Evolutionary conservation across 2,329 filamentous ascomycete species (phyloP).

Genomic region (Didymella lethalis): DNA sequence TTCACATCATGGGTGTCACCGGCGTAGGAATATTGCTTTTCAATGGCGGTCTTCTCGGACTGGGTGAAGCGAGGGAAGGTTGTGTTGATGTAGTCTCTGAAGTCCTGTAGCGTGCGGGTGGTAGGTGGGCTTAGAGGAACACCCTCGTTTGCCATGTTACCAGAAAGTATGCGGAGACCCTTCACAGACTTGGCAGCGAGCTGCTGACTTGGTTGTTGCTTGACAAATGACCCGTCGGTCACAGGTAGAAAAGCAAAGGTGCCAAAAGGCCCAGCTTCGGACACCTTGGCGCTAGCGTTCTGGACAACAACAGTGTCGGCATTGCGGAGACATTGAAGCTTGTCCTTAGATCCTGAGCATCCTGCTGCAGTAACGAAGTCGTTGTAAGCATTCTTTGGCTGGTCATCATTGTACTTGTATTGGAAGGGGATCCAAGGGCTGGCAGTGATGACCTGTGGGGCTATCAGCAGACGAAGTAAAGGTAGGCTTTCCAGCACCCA

Average conservation of each 20-base stretch:
- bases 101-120: conserved; percentile 38
- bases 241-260: conserved; percentile 54
- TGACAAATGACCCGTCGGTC: conserved; percentile 52
- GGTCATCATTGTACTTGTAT: conserved; percentile 44
- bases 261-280: conserved; percentile 48
- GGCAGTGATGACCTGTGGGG: conserved; percentile 38
- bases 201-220: conserved; percentile 44
- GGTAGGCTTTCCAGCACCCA: conserved; percentile 30
- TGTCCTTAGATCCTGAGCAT: conserved; percentile 34
- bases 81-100: conserved; percentile 39
- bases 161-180: conserved; percentile 41
- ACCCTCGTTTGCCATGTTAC: conserved; percentile 53
- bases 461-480: conserved; percentile 28
- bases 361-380: conserved; percentile 41
- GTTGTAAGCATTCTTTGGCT: conserved; percentile 42
- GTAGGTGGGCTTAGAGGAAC: conserved; percentile 48
- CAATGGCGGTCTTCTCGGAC: conserved; percentile 35
- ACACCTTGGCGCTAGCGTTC: conserved; percentile 42
- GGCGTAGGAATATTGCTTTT: conserved; percentile 40
- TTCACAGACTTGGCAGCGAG: conserved; percentile 36
- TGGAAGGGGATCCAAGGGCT: conserved; percentile 46
- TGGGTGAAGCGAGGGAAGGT: conserved; percentile 50
- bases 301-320: conserved; percentile 37
- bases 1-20: conserved; percentile 36
- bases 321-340: conserved; percentile 39